Percentiles rank a stretch among this genome's conserved stretches.
These are phyloP conservation scores for Paramyrothecium sp. DNA, from an alignment of 2,329 filamentous ascomycete genomes.

Conservation along the genomic window DNA sequence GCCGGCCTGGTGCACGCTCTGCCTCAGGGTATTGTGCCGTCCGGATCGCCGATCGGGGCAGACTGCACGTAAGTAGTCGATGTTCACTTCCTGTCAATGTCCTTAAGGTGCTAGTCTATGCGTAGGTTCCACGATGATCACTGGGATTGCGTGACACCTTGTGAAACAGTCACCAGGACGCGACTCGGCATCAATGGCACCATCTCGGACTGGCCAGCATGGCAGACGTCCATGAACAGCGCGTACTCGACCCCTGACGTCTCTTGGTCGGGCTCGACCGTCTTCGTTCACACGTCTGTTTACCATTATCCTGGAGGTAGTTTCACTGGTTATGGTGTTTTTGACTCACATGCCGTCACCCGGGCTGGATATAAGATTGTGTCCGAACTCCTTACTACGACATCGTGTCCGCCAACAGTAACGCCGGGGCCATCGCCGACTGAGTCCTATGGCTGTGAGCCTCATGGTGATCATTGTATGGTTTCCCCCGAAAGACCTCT, in stretches of 20 bases:
- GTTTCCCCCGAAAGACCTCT: too few species aligned
- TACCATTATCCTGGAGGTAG: constrained; percentile 9
- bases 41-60: background rate
- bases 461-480: constrained; percentile 6
- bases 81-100: background rate
- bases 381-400: constrained; percentile 3
- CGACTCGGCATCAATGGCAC: constrained; percentile 17
- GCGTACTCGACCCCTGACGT: constrained; percentile 16
- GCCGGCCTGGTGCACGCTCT: background rate
- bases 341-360: constrained; percentile 15
- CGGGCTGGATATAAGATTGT: constrained; percentile 17
- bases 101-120: background rate
- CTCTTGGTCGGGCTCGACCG: constrained; percentile 12
- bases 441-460: constrained; percentile 4
- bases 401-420: constrained; percentile 7
- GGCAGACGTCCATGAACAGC: constrained; percentile 15
- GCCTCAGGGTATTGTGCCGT: background rate
- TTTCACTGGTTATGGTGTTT: constrained; percentile 17
- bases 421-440: constrained; percentile 8
- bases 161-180: constrained; percentile 10
- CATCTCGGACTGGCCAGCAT: constrained; percentile 13
- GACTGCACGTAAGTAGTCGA: background rate
- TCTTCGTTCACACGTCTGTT: constrained; percentile 14
- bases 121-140: background rate
- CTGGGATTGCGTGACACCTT: background rate